phyloP scores from a whole-genome alignment of 208 protist species.

The Endotrypanum monterogeii region DNA sequence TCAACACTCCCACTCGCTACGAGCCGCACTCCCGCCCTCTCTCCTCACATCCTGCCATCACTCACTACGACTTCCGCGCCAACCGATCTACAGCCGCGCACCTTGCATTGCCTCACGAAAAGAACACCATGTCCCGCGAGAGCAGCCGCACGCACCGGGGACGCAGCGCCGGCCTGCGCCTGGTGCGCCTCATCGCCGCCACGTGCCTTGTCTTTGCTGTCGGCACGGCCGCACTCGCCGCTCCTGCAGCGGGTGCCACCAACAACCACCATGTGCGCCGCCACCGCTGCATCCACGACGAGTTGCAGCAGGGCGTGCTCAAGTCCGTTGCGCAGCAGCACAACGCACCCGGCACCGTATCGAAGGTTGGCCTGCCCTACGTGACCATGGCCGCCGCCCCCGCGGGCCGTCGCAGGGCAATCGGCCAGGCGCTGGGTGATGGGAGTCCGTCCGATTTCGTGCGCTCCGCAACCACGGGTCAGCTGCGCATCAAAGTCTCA shows the following conservation, averaged over 20 bases:
- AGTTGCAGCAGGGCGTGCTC: conserved; percentile 30
- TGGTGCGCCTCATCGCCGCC: conserved; percentile 11
- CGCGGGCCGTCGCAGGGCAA: neutral
- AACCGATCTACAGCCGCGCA: too few species aligned
- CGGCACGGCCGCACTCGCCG: neutral
- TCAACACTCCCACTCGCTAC: neutral
- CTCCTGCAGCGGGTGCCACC: too few species aligned
- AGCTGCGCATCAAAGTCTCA: conserved; percentile 47
- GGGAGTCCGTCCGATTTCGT: neutral
- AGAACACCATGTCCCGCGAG: too few species aligned
- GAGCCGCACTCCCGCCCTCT: neutral
- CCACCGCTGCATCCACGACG: conserved; percentile 21
- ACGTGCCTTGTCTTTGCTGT: conserved; percentile 4
- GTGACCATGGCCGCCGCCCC: too few species aligned
- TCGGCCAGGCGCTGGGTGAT: neutral
- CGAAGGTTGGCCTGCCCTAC: conserved; percentile 8
- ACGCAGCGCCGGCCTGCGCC: conserved; percentile 1
- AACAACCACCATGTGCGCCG: too few species aligned
- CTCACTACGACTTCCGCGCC: too few species aligned
- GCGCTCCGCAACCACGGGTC: conserved; percentile 14
- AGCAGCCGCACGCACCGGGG: too few species aligned
- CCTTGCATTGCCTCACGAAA: too few species aligned
- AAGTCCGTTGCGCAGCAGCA: conserved; percentile 8
- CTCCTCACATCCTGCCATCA: neutral
- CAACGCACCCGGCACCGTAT: neutral